Evolutionary conservation across 768 basidiomycete species (phyloP), one percentile per base, ranked within the genome.

Genomic region (Arthromyces matolae): DNA sequence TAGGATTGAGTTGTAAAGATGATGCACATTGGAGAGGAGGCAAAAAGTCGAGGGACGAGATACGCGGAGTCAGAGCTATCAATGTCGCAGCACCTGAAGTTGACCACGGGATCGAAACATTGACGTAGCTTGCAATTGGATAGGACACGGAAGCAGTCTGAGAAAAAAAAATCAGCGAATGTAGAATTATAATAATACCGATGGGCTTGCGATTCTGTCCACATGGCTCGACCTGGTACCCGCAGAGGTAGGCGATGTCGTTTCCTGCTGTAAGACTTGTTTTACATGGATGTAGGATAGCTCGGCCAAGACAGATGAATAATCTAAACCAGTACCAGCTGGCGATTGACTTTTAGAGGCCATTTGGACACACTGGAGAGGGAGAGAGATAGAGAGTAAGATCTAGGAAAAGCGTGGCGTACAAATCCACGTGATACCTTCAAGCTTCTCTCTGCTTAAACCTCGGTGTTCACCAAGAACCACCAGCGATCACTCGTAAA

Each of bases 1-100:
- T 70, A 47, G 69, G 67, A 25, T 71, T 64, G 16, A 74, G 52
- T 37, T 68, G 63, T 50, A 76, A 54, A 35, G 69, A 60, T 41
- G 72, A 73, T 39, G 69, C 51, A 27, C 64, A 61, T 8, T 68
- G 65, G 19, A 71, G 56, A 10, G 62, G 68, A 31, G 64, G 70
- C 38, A 68, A 49, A 48, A 53, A 49, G 20, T 48, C 27, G 10
- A 9, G 34, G 20, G 46, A 35, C 27, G 20, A 20, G 13, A 34
- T 7, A 25, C 20, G 25, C 8, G 50, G 35, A 16, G 19, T 41
- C 10, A 22, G 12, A 25, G 29, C 22, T 31, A 31, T 19, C 3
- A 36, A 8, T 20, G 24, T 39, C 12, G 16, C 19, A 22, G 32
- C 42, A 8, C 32, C 22, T 13, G 39, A 40, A 5, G 22, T 34